Evolutionary conservation across 2,329 filamentous ascomycete genomes (phyloP).

Genomic region (Cercospora nicotianae): DNA sequence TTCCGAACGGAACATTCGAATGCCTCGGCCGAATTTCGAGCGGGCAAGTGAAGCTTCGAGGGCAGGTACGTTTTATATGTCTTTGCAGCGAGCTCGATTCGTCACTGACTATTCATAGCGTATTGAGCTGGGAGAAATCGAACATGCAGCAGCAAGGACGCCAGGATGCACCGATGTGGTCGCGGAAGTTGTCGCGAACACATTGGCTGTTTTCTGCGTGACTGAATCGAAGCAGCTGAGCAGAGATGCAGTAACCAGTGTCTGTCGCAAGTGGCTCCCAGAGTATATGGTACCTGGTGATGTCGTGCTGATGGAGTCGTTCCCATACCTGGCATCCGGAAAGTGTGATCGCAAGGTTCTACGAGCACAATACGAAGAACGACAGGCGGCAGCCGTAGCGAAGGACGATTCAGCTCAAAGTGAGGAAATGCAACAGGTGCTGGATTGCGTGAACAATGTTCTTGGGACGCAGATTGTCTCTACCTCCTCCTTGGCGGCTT

Average conservation of each 20-base stretch:
- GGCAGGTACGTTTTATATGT: slow-evolving; percentile 51
- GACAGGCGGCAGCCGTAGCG: slow-evolving; percentile 29
- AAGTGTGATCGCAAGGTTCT: slow-evolving; percentile 74
- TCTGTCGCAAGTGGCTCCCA: slow-evolving; percentile 74
- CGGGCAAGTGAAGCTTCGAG: slow-evolving; percentile 83
- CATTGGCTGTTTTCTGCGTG: slow-evolving; percentile 73
- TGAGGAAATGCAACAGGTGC: slow-evolving; percentile 18
- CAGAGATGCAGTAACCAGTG: slow-evolving; percentile 53
- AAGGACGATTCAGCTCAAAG: slow-evolving; percentile 26
- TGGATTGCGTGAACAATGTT: slow-evolving; percentile 25
- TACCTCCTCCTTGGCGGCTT: slow-evolving; percentile 50
- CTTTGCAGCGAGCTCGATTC: background rate
- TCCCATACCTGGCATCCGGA: slow-evolving; percentile 78
- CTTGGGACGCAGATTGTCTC: slow-evolving; percentile 23
- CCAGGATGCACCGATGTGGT: slow-evolving; percentile 64
- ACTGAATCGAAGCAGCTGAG: slow-evolving; percentile 43
- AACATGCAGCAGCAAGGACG: slow-evolving; percentile 65
- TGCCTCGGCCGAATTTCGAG: slow-evolving; percentile 76
- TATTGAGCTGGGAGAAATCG: slow-evolving; percentile 59
- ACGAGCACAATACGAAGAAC: slow-evolving; percentile 53
- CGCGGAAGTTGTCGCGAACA: slow-evolving; percentile 65
- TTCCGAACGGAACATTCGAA: slow-evolving; percentile 69
- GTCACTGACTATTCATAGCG: slow-evolving; percentile 50
- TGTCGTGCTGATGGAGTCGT: slow-evolving; percentile 60
- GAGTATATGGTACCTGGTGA: slow-evolving; percentile 80